Conservation (phyloP, 176 grass and related monocot genomes). For the Eremochloa ophiuroides region DNA sequence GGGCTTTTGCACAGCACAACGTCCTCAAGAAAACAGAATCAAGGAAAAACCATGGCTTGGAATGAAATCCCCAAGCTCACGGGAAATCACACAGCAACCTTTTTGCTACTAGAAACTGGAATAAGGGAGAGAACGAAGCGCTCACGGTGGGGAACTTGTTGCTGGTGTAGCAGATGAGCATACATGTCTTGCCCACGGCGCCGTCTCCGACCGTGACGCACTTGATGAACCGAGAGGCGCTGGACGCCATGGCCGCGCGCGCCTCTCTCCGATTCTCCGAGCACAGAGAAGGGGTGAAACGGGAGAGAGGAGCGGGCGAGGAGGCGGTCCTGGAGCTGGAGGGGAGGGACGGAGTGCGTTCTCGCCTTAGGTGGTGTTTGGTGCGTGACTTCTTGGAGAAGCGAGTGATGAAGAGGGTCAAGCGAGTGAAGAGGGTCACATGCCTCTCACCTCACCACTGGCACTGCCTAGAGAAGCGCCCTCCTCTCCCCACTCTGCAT, state of each 20-base stretch:
- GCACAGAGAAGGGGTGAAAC: neutral
- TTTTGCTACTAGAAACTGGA: neutral
- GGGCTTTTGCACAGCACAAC: neutral
- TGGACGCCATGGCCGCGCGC: conserved; percentile 68
- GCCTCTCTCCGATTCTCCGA: conserved; percentile 32
- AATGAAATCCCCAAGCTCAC: neutral
- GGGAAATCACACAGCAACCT: neutral
- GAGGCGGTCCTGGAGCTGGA: neutral
- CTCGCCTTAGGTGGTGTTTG: conserved; percentile 27
- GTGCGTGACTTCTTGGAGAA: conserved; percentile 45
- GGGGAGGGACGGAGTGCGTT: neutral
- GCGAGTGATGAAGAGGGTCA: conserved; percentile 20
- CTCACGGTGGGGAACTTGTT: conserved; percentile 89
- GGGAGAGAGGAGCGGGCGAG: conserved; percentile 6
- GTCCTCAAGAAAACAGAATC: conserved; percentile 21
- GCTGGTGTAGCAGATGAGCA: conserved; percentile 99
- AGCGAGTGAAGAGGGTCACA: conserved; percentile 46
- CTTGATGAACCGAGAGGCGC: conserved; percentile 95
- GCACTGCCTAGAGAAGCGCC: conserved; percentile 1
- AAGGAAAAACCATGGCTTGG: neutral
- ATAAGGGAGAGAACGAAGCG: neutral
- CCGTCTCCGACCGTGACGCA: conserved; percentile 99
- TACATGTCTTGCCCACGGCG: conserved; percentile 97
- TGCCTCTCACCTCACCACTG: conserved; percentile 36
- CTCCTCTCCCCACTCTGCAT: neutral